These are phyloP conservation scores for Aspergillus sp. DNA, from an alignment of 2,329 filamentous ascomycete species.

Conservation along the genomic window DNA sequence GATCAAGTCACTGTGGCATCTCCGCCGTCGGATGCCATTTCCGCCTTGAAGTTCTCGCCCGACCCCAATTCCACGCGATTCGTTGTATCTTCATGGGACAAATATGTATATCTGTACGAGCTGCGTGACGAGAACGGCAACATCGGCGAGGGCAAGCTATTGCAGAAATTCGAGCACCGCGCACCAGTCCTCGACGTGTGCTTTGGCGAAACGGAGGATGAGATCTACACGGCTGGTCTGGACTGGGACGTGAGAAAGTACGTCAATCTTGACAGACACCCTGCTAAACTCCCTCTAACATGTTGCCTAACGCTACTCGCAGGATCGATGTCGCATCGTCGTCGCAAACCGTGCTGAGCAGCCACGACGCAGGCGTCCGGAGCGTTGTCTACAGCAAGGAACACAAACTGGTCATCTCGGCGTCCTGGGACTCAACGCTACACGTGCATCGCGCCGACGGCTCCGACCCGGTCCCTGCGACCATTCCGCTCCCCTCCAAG, in stretches of 20 bases:
- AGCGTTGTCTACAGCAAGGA: conserved; percentile 77
- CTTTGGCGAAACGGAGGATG: conserved; percentile 78
- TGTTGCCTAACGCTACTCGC: conserved; percentile 8
- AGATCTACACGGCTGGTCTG: conserved; percentile 81
- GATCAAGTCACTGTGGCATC: conserved; percentile 79
- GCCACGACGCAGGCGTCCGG: conserved; percentile 76
- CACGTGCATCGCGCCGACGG: conserved; percentile 66
- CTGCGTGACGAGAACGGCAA: conserved; percentile 54
- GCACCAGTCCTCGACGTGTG: conserved; percentile 88
- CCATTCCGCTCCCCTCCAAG: conserved; percentile 74
- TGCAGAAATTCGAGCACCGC: conserved; percentile 73
- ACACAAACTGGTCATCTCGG: conserved; percentile 77
- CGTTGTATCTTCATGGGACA: conserved; percentile 94
- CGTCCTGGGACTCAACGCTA: conserved; percentile 89
- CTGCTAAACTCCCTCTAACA: neutral
- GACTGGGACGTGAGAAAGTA: conserved; percentile 82
- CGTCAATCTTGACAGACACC: conserved; percentile 13
- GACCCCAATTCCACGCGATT: conserved; percentile 69
- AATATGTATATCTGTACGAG: conserved; percentile 86
- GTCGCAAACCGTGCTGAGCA: conserved; percentile 71
- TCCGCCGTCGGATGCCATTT: conserved; percentile 83
- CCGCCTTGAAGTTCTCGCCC: conserved; percentile 80
- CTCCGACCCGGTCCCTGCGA: conserved; percentile 56
- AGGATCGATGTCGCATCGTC: conserved; percentile 71
- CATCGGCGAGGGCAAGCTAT: conserved; percentile 59